phyloP scores from a whole-genome alignment of 257 asterid genomes.

The Solanum piurae region DNA sequence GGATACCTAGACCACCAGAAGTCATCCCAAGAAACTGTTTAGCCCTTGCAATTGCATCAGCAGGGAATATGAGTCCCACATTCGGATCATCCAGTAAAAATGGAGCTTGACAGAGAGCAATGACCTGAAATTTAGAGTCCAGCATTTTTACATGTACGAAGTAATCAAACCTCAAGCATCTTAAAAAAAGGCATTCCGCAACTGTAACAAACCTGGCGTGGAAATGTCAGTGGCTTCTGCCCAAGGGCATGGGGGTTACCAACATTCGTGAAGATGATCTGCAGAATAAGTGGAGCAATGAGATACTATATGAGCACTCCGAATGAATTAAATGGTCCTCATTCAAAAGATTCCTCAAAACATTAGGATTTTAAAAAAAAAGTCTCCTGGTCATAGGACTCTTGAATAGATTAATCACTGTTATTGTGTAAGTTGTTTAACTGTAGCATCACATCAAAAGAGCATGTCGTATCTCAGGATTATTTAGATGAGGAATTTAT shows the following conservation, averaged over 20 bases:
- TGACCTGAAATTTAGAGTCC: constrained; percentile 37
- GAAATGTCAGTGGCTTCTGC: constrained; percentile 88
- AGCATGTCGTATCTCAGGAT: neutral
- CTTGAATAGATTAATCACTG: neutral
- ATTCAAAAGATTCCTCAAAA: neutral
- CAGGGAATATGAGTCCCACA: constrained; percentile 85
- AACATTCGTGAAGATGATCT: constrained; percentile 90
- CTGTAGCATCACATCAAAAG: neutral
- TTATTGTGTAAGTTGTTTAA: neutral
- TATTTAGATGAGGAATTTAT: neutral
- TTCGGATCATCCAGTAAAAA: constrained; percentile 93
- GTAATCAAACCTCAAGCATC: neutral
- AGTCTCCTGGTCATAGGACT: neutral
- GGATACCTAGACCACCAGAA: constrained; percentile 88
- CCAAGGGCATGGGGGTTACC: constrained; percentile 98
- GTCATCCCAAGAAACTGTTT: constrained; percentile 73
- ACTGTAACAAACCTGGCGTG: constrained; percentile 68
- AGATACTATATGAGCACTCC: neutral
- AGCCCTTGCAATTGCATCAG: constrained; percentile 94
- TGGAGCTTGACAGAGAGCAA: constrained; percentile 99
- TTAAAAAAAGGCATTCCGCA: neutral
- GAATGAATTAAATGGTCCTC: neutral
- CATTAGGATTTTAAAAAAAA: neutral
- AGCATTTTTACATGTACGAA: neutral
- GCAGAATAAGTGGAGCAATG: constrained; percentile 4